phyloP scores from a whole-genome alignment of 805 yeast species.

The Suhomyces pyralidae region DNA sequence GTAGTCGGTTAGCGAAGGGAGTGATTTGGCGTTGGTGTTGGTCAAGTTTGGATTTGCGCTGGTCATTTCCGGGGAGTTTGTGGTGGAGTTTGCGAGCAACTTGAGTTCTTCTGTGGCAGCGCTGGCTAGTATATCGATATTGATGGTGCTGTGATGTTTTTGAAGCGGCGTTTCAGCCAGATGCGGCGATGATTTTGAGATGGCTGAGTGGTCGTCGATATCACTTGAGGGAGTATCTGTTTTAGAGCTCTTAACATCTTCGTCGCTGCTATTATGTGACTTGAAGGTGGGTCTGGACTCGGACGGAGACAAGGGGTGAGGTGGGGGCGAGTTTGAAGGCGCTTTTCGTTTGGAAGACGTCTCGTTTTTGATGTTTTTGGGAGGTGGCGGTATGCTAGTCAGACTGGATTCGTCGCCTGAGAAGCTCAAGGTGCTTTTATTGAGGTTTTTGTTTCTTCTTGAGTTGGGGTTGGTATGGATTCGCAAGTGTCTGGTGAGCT shows the following conservation, averaged over 20 bases:
- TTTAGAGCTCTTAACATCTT: constrained; percentile 1
- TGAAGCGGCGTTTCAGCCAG: neutral
- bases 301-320: neutral
- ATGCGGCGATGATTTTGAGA: neutral
- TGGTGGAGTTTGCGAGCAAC: constrained; percentile 27
- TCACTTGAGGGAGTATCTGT: constrained; percentile 3
- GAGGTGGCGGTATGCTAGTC: neutral
- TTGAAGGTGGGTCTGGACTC: neutral
- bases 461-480: constrained; percentile 65
- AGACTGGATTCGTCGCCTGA: constrained; percentile 4
- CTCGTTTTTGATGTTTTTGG: neutral
- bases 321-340: neutral
- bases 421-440: constrained; percentile 8
- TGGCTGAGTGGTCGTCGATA: neutral
- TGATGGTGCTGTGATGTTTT: constrained; percentile 21
- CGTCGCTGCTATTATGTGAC: neutral
- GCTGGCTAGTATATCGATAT: constrained; percentile 50
- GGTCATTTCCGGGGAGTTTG: neutral
- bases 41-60: constrained; percentile 3
- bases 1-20: constrained; percentile 52
- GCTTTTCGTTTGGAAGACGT: neutral
- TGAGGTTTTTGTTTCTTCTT: constrained; percentile 37
- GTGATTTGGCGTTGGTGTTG: constrained; percentile 42
- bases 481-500: constrained; percentile 79
- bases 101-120: constrained; percentile 56